phyloP scores from a whole-genome alignment of 257 asterid genomes.

The Striga asiatica region DNA sequence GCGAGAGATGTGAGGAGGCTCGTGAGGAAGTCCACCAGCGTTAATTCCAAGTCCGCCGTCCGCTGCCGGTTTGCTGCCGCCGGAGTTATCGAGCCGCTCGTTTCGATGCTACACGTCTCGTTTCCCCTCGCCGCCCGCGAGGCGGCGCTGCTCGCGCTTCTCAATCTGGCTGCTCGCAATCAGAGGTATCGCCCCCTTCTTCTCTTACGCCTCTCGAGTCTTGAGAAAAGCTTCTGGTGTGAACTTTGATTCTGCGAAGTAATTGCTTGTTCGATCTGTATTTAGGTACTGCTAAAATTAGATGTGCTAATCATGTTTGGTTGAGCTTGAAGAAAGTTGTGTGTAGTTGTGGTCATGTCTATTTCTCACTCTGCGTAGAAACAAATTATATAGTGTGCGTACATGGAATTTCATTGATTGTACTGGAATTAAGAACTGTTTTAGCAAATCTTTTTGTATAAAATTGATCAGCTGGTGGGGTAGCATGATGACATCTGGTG shows the following conservation, averaged over 20 bases:
- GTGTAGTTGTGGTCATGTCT: neutral
- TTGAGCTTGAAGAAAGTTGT: neutral
- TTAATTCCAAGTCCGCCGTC: slow-evolving; percentile 46
- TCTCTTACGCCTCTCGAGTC: neutral
- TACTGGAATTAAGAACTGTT: neutral
- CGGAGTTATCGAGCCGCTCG: slow-evolving; percentile 80
- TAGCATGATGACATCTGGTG: neutral
- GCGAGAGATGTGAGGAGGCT: slow-evolving; percentile 68
- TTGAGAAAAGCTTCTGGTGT: neutral
- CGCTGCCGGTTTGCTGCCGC: slow-evolving; percentile 73
- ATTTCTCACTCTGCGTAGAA: neutral
- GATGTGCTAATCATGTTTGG: neutral
- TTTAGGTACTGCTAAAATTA: no score
- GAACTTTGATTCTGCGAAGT: neutral
- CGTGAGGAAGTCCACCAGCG: slow-evolving; percentile 54
- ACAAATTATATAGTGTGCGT: neutral
- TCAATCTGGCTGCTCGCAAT: slow-evolving; percentile 85
- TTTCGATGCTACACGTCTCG: slow-evolving; percentile 51
- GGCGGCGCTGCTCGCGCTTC: slow-evolving; percentile 78
- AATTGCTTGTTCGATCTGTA: no score
- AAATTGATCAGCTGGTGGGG: neutral
- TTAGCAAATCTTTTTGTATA: neutral
- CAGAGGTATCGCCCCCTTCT: slow-evolving; percentile 31
- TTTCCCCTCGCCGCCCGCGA: slow-evolving; percentile 59
- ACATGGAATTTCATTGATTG: neutral